Base-by-base conservation (phyloP, 2,329 filamentous ascomycete genomes). In the Aureobasidium sp. region DNA sequence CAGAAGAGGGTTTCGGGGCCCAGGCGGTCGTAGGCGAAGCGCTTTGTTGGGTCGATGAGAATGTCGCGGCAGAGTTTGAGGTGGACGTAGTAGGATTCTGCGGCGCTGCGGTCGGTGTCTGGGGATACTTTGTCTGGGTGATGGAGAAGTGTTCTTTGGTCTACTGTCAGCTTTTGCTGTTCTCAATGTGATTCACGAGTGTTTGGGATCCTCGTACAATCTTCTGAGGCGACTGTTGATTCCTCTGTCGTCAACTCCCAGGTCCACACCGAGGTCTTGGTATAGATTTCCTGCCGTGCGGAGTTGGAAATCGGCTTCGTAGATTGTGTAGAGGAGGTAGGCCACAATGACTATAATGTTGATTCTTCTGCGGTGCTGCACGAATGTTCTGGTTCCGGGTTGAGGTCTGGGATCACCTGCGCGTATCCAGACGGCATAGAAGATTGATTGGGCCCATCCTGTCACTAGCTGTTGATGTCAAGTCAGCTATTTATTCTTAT, bases 261-360 rank as follows among this genome's bases (percentile, higher is more conserved):
- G 80, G 14, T 86, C 79, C 0, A 97, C 82, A 39, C 85, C 85
- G 0, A 99, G 83, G 65, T 88, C 82, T 50, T 83, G 79, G 77
- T 97, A 97, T 77, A 89, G 96, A 73, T 90, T 86, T 19, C 88
- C 85, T 1, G 81, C 78, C 48, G 81, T 78, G 65, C 85, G 87
- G 31, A 96, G 81, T 65, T 90, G 85, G 77, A 89, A 85, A 80
- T 96, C 90, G 69, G 91, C 88, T 77, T 97, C 93, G 77, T 92
- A 94, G 69, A 97, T 85, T 50, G 91, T 96, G 80, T 96, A 97
- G 66, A 88, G 76, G 40, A 97, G 89, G 77, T 97, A 99, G 64
- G 84, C 77, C 53, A 87, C 79, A 56, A 97, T 87, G 69, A 97
- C 90, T 67, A 87, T 79, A 71, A 93, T 87, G 73, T 94, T 86